Percentiles rank a stretch among this genome's conserved stretches.
These are phyloP conservation scores for Quercus agrifolia DNA, from an alignment of 306 rosid genomes.

Conservation along the genomic window DNA sequence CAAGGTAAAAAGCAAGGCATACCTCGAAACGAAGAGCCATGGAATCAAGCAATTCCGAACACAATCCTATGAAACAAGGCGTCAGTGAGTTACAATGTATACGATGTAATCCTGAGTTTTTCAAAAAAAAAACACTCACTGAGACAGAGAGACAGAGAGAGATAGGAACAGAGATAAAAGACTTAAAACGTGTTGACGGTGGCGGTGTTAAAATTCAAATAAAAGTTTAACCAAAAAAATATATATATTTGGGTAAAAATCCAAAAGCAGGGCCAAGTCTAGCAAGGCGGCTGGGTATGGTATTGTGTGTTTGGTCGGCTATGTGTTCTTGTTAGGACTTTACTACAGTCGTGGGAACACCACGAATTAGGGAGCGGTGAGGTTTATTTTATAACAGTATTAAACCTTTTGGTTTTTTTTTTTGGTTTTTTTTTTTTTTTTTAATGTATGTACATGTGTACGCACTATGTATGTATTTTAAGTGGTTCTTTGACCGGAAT, in stretches of 20 bases:
- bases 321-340: neutral
- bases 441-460: neutral
- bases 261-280: neutral
- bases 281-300: neutral
- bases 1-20: neutral
- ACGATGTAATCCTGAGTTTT: no score
- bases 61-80: neutral
- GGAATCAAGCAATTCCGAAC: constrained; percentile 11
- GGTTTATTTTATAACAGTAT: no score
- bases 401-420: neutral
- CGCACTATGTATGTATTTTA: no score
- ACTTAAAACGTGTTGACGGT: neutral
- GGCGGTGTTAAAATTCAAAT: neutral
- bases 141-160: neutral
- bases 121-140: neutral
- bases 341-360: neutral
- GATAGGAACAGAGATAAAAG: neutral
- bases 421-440: neutral
- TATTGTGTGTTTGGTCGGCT: neutral
- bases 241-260: neutral
- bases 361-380: neutral
- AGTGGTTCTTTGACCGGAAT: no score
- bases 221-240: neutral
- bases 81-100: no score
- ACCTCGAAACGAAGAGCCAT: constrained; percentile 96